Percentiles rank a stretch among this genome's conserved stretches.
Conservation (phyloP, 2,329 filamentous ascomycete genomes). For the Zopfia rhizophila region DNA sequence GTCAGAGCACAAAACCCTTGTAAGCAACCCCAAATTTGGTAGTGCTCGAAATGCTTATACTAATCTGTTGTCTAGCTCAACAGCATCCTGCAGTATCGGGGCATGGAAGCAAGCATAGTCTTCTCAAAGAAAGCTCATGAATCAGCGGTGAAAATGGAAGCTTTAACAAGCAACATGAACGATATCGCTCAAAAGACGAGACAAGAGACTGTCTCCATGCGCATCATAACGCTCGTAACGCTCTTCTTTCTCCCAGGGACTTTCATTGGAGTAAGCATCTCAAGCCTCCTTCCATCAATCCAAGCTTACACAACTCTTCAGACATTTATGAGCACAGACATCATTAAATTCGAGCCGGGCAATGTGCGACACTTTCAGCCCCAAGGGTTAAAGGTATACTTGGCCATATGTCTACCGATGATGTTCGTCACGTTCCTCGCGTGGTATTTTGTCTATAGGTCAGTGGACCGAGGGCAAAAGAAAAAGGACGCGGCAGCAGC, state of each 20-base stretch:
- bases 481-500: too few relatives aligned
- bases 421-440: constrained; percentile 47
- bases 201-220: constrained; percentile 55
- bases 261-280: constrained; percentile 54
- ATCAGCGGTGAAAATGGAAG: constrained; percentile 45
- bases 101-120: constrained; percentile 41
- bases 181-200: constrained; percentile 49
- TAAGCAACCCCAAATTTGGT: too few relatives aligned
- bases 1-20: constrained; percentile 31
- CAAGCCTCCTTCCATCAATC: too few relatives aligned
- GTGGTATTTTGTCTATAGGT: constrained; percentile 48
- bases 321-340: constrained; percentile 57
- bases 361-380: constrained; percentile 22
- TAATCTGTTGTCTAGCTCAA: constrained; percentile 43
- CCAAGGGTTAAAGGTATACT: constrained; percentile 39
- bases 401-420: constrained; percentile 48
- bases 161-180: constrained; percentile 40
- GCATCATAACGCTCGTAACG: constrained; percentile 55
- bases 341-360: constrained; percentile 39
- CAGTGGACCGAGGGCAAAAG: too few relatives aligned
- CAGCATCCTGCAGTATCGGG: constrained; percentile 48
- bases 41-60: too few relatives aligned
- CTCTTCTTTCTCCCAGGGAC: constrained; percentile 57
- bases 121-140: constrained; percentile 27
- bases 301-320: too few relatives aligned